Base-by-base conservation (phyloP, 257 asterid genomes). In the Ophiorrhiza pumila region DNA sequence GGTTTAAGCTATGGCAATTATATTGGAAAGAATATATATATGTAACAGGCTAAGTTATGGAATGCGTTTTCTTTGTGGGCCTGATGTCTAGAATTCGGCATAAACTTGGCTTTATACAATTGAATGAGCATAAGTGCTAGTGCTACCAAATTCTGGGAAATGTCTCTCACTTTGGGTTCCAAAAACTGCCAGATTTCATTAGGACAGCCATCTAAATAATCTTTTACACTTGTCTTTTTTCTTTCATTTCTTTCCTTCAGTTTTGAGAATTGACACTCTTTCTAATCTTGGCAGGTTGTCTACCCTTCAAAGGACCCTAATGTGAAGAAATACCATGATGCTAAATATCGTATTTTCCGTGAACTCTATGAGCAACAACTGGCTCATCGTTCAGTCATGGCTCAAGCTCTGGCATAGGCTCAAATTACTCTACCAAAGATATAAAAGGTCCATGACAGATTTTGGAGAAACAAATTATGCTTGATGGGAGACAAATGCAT, bases 281-380 rank as follows among this genome's bases (percentile, higher is more conserved):
- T 65, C 23, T 45, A 1, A 14, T 35, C n/a, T n/a, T 31, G 46
- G 63, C 75, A 93, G 98, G 92, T 90, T 78, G 85, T 95, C 22
- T 79, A 87, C 83, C 97, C 98, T 25, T 92, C 96, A 1, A 79
- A 81, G 41, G 96, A 95, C 72, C 72, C 87, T 10, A 85, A 88
- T 81, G 83, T 95, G 73, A 87, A 72, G 83, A 91, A 84, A 83
- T 95, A 87, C 80, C 99, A 95, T 60, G 90, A 89, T 71, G 94
- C 98, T 17, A 95, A 95, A 74, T 95, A 88, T 64, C 85, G 81
- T 15, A 85, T 95, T 55, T 92, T 92, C 77, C 88, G 90, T 0
- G 83, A 86, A 85, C 98, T 95, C 60, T 92, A 95, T 62, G 85
- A 84, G 85, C 97, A 88, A 80, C 99, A 91, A 79, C 64, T 90